Conservation (phyloP, 345 rosid species). For the Populus ilicifolia region DNA sequence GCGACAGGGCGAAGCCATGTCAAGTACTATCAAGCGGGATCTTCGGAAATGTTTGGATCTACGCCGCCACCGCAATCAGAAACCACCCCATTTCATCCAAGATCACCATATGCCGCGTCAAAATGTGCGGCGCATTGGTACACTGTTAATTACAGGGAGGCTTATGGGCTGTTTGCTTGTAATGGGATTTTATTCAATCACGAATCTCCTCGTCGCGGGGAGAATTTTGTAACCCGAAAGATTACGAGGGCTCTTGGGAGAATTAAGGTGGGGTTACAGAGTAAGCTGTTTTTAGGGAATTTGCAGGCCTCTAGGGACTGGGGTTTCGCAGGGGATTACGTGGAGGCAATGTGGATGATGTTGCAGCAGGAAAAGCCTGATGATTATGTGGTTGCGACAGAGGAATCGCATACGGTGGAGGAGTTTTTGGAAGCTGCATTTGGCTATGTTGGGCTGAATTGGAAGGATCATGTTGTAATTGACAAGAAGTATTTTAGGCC, state of each 20-base stretch:
- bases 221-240: constrained; percentile 90
- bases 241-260: constrained; percentile 90
- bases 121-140: constrained; percentile 98
- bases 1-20: constrained; percentile 63
- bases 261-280: constrained; percentile 81
- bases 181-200: constrained; percentile 91
- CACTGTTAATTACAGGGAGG: constrained; percentile 91
- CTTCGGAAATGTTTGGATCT: constrained; percentile 95
- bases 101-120: constrained; percentile 95
- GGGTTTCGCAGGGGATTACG: constrained; percentile 96
- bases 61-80: constrained; percentile 89
- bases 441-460: constrained; percentile 53
- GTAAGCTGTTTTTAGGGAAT: constrained; percentile 76
- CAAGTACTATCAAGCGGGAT: constrained; percentile 89
- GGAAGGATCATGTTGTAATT: constrained; percentile 59
- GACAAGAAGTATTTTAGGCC: constrained; percentile 64
- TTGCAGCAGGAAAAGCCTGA: constrained; percentile 88
- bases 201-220: constrained; percentile 88
- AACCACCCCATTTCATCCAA: constrained; percentile 80
- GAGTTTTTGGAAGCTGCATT: constrained; percentile 82
- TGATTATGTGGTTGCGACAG: constrained; percentile 93
- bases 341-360: constrained; percentile 99
- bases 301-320: constrained; percentile 86
- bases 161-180: constrained; percentile 81
- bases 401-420: constrained; percentile 85